phyloP scores from a whole-genome alignment of 768 basidiomycete genomes.

The Hypholoma fasciculare region DNA sequence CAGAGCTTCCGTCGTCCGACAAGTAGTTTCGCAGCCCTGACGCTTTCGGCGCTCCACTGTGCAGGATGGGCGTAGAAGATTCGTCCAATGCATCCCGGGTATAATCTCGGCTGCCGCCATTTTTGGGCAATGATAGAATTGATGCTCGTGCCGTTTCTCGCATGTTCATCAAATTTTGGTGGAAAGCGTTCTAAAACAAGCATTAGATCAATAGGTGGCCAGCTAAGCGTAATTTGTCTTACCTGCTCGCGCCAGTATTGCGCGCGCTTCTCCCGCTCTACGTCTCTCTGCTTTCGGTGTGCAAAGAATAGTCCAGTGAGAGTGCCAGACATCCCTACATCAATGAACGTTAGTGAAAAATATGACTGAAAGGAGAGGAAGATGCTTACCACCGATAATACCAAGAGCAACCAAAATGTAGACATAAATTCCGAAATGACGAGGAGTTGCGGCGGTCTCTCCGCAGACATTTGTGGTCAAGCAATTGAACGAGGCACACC shows the following conservation, averaged over 20 bases:
- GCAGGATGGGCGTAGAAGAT: conserved; percentile 52
- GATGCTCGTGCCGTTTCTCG: conserved; percentile 71
- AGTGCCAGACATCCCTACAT: conserved; percentile 71
- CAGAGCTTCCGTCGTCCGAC: conserved; percentile 47
- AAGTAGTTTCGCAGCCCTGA: conserved; percentile 57
- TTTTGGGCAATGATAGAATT: conserved; percentile 53
- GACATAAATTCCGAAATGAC: conserved; percentile 65
- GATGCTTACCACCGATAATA: conserved; percentile 66
- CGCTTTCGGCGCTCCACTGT: conserved; percentile 46
- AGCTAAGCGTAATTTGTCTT: neutral
- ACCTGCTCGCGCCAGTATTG: conserved; percentile 93
- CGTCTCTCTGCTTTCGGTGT: conserved; percentile 70
- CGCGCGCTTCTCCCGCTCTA: conserved; percentile 78
- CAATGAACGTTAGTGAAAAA: neutral
- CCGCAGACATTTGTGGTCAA: conserved; percentile 62
- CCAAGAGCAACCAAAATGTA: conserved; percentile 71
- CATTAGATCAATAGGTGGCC: neutral
- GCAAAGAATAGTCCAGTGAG: conserved; percentile 67
- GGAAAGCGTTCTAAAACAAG: conserved; percentile 63
- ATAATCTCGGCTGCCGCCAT: conserved; percentile 42
- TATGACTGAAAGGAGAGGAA: neutral
- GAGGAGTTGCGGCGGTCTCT: conserved; percentile 53
- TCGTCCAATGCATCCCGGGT: conserved; percentile 54
- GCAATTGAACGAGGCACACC: conserved; percentile 81
- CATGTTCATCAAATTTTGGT: conserved; percentile 80